These are phyloP conservation scores for Agapanthus africanus DNA, from an alignment of 106 monocot species.

Conservation along the genomic window DNA sequence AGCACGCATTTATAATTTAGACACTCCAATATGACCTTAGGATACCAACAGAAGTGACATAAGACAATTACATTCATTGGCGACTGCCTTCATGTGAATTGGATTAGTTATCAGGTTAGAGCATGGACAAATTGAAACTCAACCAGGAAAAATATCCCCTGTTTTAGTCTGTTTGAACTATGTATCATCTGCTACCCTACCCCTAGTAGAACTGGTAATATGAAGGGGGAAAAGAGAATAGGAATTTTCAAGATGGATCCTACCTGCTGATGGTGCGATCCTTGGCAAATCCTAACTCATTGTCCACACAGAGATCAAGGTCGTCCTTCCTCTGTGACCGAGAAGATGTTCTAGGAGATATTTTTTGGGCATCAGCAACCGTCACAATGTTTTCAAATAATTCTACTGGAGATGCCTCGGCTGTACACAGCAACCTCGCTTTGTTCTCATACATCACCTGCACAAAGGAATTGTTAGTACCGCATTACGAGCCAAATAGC, in stretches of 20 bases:
- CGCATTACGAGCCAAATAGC: slow-evolving; percentile 2
- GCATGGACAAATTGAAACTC: no score
- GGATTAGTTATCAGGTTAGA: no score
- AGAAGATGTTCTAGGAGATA: slow-evolving; percentile 79
- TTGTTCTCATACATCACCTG: slow-evolving; percentile 98
- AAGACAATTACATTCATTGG: no score
- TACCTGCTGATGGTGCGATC: slow-evolving; percentile 96
- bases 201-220: no score
- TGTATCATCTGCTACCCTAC: no score
- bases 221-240: no score
- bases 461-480: background rate
- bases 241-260: background rate
- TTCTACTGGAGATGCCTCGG: slow-evolving; percentile 52
- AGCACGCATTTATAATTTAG: no score
- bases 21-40: no score
- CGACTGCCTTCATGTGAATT: no score
- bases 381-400: slow-evolving; percentile 76
- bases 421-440: slow-evolving; percentile 63
- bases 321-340: slow-evolving; percentile 60
- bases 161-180: no score
- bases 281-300: slow-evolving; percentile 89
- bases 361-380: slow-evolving; percentile 55
- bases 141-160: no score
- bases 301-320: slow-evolving; percentile 83
- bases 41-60: no score